Evolutionary conservation across 352 stramenopile genomes (phyloP), one percentile per base, ranked within the genome.

Genomic region (Hyaloperonospora arabidopsidis): DNA sequence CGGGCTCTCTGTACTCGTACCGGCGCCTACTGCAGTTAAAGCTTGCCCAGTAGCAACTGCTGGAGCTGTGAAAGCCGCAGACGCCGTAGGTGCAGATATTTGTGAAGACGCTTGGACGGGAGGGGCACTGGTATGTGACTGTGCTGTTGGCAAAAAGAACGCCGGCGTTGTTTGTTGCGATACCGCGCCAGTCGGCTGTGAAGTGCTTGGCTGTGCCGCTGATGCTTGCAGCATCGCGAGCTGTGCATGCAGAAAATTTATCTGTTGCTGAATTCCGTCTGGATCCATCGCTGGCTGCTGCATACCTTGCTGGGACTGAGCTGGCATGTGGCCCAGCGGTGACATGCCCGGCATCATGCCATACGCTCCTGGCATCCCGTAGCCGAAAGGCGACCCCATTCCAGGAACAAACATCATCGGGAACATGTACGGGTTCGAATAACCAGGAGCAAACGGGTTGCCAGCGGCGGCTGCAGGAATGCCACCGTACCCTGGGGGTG

Each of bases 361-460:
- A 23, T 79, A 86, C 0, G 61, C 65, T 51, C 70, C 68, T 17
- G 72, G 68, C 59, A 85, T 73, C 0, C 74, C 78, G 22, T 71
- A 86, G 15, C 72, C 78, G 49, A 76, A 86, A 13, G 74, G 72
- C 32, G 59, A 45, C 2, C 52, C 74, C 59, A 67, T 55, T 19
- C 59, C 59, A 54, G 67, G 62, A 19, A 55, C 65, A 63, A 82
- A 87, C 74, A 89, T 84, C 44, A 77, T 75, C 22, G 76, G 74
- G 14, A 65, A 63, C 63, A 79, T 72, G 56, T 76, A 87, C 18
- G 74, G 76, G 47, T 74, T 69, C 10, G 51, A 62, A 58, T 79
- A 84, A 18, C 74, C 76, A 38, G 54, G 57, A 13, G 63, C 53
- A 63, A 70, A 82, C 18, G 63, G 63, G 21, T 74, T 60, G 22